phyloP scores from a whole-genome alignment of 2,329 filamentous ascomycete genomes.

The Epichloe glyceriae region DNA sequence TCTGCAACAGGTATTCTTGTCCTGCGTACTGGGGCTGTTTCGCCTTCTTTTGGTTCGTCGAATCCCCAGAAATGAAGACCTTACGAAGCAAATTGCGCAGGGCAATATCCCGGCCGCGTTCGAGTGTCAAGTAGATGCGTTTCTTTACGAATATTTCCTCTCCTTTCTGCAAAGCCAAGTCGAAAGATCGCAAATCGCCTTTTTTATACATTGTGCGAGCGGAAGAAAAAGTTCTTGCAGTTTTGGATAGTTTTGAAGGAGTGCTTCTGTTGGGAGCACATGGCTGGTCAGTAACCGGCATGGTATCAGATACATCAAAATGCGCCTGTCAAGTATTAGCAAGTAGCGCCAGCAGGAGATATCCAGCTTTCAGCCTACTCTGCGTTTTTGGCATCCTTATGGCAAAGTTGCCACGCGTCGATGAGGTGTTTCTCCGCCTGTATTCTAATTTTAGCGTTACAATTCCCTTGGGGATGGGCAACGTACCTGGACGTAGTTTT shows the following conservation, averaged over 20 bases:
- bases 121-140: constrained; percentile 87
- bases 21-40: constrained; percentile 47
- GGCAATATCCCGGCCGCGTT: constrained; percentile 82
- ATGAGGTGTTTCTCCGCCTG: constrained; percentile 70
- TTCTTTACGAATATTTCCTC: constrained; percentile 90
- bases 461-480: neutral
- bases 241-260: constrained; percentile 63
- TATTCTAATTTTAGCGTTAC: neutral
- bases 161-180: constrained; percentile 63
- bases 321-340: constrained; percentile 46
- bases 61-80: constrained; percentile 80
- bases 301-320: constrained; percentile 88
- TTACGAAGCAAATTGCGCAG: constrained; percentile 85
- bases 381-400: constrained; percentile 60
- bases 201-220: constrained; percentile 66
- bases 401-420: constrained; percentile 71
- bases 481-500: constrained; percentile 69
- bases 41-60: constrained; percentile 60
- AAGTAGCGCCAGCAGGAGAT: neutral
- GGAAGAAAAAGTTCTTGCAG: constrained; percentile 70
- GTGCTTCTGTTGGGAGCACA: constrained; percentile 58
- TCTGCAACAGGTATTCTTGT: constrained; percentile 74
- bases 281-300: constrained; percentile 84
- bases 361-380: constrained; percentile 44
- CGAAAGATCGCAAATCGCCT: constrained; percentile 74